A percentile compares a stretch with the other conserved stretches of the same genome.
These are phyloP conservation scores for Volvox africanus DNA, from an alignment of 139 green algal genomes.

Conservation along the genomic window DNA sequence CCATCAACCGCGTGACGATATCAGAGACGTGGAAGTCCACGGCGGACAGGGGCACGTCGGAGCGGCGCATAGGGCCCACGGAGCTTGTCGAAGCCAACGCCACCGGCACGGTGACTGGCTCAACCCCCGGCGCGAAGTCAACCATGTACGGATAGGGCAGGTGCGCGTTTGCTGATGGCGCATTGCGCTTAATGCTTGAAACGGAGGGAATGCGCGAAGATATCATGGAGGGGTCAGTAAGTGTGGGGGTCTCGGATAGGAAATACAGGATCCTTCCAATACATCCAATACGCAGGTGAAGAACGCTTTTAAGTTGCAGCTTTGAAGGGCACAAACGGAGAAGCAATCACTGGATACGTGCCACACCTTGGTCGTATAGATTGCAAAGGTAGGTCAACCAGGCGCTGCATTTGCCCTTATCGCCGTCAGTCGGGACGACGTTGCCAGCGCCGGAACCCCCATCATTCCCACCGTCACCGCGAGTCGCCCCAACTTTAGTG, in stretches of 20 bases:
- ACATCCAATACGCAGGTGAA: too few relatives aligned
- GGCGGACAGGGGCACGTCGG: conserved; percentile 65
- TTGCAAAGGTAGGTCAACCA: conserved; percentile 52
- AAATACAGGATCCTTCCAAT: too few relatives aligned
- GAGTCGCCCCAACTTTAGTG: not conserved
- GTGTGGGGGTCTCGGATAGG: too few relatives aligned
- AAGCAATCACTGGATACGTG: too few relatives aligned
- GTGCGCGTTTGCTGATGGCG: too few relatives aligned
- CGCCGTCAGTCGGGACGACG: not conserved
- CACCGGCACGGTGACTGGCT: conserved; percentile 25
- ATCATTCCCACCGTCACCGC: not conserved
- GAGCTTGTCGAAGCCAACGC: not conserved
- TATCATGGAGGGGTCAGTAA: too few relatives aligned
- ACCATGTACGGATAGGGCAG: too few relatives aligned
- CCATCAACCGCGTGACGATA: conserved; percentile 54
- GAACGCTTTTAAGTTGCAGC: too few relatives aligned
- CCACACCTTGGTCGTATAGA: conserved; percentile 38
- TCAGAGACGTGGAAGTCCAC: conserved; percentile 71
- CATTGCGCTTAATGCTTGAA: too few relatives aligned
- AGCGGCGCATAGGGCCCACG: conserved; percentile 45
- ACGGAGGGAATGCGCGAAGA: too few relatives aligned
- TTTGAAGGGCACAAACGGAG: too few relatives aligned
- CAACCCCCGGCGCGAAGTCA: too few relatives aligned
- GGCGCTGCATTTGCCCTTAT: not conserved
- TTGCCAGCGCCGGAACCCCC: not conserved